Base-by-base conservation (phyloP, 345 rosid genomes). In the Citrus hindsii region DNA sequence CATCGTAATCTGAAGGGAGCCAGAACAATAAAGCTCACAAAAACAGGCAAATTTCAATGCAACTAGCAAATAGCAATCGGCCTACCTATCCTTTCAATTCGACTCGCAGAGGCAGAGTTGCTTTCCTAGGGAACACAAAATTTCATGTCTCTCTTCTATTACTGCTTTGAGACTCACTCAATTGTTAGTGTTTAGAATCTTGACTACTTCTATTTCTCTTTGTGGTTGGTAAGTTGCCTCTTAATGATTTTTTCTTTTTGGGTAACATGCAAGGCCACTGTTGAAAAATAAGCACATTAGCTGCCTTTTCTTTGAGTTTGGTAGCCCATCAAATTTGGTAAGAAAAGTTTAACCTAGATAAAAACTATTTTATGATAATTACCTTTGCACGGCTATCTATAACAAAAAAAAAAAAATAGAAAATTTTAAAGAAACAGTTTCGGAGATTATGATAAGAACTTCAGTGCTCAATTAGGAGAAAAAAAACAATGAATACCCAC, bases 111-210 rank as follows among this genome's bases (percentile, higher is more conserved):
- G 78, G 60, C 25, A 68, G 35, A 77, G 84, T 67, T 73, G 81
- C 76, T 81, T 59, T 68, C 77, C 63, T 33, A 61, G 80, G 77
- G 77, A 77, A 73, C 77, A 77, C 30, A 67, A 77, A 67, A 77
- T 10, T 70, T 30, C 24, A 9, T 62, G 65, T 70, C 48, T 48
- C 63, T 51, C 30, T 18, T 19, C 72, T 58, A 69, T 42, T 70
- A 64, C 42, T 64, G n/a, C 42, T 61, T 14, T 18, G 61, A 51
- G 56, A 51, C 19, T 51, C 22, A 51, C 56, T 51, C 56, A 16
- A 5, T 51, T 51, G 14, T 42, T 42, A 46, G 3, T 42, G 51
- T 42, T 77, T 68, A 7, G 46, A 37, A 70, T 60, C 58, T 69
- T 32, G 51, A 66, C 21, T 22, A 48, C 25, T 25, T 55, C 82